Base-by-base conservation (phyloP, 2,329 filamentous ascomycete species). In the Verticillium zaregamsianum region DNA sequence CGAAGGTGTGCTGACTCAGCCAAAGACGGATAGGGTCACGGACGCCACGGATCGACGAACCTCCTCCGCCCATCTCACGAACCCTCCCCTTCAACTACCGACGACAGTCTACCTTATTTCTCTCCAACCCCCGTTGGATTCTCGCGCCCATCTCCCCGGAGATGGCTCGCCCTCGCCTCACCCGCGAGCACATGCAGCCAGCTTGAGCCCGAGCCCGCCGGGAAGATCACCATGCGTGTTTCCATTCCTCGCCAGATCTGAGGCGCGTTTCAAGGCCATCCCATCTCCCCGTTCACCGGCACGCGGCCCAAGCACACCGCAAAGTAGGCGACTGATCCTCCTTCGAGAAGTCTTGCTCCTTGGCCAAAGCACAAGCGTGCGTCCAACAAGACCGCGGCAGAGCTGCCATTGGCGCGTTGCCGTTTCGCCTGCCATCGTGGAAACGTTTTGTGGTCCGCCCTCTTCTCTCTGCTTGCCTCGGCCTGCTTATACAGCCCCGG, bases 191-290 rank as follows among this genome's bases (percentile, higher is more conserved):
- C 33, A 23, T 23, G n/a, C 20, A 25, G 12, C 20, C 12, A 20
- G 11, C 20, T 12, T n/a, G 17, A 37, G n/a, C 55, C 55, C 55
- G 55, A 20, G 31, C 31, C 33, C 55, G 5, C 25, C 55, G 57
- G 37, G 28, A 49, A 28, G 57, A 58, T 58, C 35, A 45, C 56
- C 57, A 40, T 58, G 55, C 57, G 57, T 59, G 58, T 59, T 59
- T 59, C 58, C 58, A 39, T 35, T 59, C 25, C 40, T 32, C 45
- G 23, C 37, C 37, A 55, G 58, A 59, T 40, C 45, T 59, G 49
- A 59, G 25, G 58, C 58, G 35, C 58, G 58, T 59, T 59, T 59
- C 58, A 45, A 55, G 14, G 15, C 52, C 58, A 35, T 55, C 58
- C 45, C 25, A 35, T 55, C 31, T 55, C 20, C 40, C 58, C 4